Evolutionary conservation across 805 yeast genomes (phyloP).

Genomic region (Metschnikowia arizonensis): DNA sequence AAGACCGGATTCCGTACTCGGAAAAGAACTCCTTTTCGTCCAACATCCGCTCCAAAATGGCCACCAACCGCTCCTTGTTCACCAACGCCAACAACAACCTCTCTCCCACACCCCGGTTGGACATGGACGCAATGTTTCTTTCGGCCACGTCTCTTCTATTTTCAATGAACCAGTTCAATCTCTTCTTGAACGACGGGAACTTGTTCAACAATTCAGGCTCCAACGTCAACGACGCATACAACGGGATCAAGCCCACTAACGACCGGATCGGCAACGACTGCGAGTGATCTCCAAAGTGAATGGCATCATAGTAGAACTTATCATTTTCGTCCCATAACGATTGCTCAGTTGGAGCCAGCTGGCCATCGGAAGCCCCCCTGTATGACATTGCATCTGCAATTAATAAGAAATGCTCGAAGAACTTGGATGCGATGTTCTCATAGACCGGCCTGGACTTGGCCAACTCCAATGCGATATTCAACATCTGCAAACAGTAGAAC

Average conservation of each 20-base stretch:
- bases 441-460: slow-evolving; percentile 82
- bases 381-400: slow-evolving; percentile 94
- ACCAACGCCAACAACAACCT: slow-evolving; percentile 76
- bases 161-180: slow-evolving; percentile 79
- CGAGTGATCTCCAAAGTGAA: slow-evolving; percentile 67
- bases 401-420: slow-evolving; percentile 85
- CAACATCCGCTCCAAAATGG: slow-evolving; percentile 74
- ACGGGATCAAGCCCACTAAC: slow-evolving; percentile 85
- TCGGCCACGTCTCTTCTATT: slow-evolving; percentile 66
- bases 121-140: slow-evolving; percentile 84
- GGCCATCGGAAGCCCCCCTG: slow-evolving; percentile 40
- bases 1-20: slow-evolving; percentile 79
- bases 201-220: slow-evolving; percentile 76
- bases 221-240: slow-evolving; percentile 82
- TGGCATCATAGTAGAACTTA: slow-evolving; percentile 86
- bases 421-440: slow-evolving; percentile 91
- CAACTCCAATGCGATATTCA: slow-evolving; percentile 85
- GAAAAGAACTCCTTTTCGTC: slow-evolving; percentile 85
- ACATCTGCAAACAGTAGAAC: slow-evolving; percentile 83
- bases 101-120: slow-evolving; percentile 75
- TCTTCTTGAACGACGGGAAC: slow-evolving; percentile 77
- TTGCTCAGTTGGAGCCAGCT: slow-evolving; percentile 44
- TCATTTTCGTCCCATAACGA: slow-evolving; percentile 89
- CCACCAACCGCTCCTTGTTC: slow-evolving; percentile 68
- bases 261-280: slow-evolving; percentile 81